Evolutionary conservation across 192 early-diverging fungal genomes (phyloP).

Genomic region (Martensiomyces pterosporus): DNA sequence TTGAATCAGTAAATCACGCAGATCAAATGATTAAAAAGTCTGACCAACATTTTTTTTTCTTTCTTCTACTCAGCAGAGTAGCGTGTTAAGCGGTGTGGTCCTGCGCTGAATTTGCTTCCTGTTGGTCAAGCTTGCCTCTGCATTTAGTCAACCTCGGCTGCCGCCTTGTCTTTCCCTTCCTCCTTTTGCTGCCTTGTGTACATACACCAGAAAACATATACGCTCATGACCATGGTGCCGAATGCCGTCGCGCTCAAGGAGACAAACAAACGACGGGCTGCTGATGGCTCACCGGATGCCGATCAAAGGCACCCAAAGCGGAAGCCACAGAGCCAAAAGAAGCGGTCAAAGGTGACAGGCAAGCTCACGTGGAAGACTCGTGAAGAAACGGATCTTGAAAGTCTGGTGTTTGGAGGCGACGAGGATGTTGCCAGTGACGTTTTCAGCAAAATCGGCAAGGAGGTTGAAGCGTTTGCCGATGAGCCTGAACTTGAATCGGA

Average conservation of each 20-base stretch:
- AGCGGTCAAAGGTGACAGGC: slow-evolving; percentile 6
- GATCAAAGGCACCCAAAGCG: background rate
- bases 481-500: slow-evolving; percentile 1
- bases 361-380: slow-evolving; percentile 51
- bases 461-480: background rate
- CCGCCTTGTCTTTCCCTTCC: too few relatives aligned
- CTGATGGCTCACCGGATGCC: background rate
- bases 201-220: background rate
- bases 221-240: background rate
- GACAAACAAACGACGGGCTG: background rate
- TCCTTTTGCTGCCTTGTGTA: too few relatives aligned
- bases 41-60: too few relatives aligned
- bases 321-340: background rate
- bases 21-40: too few relatives aligned
- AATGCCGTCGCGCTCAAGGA: background rate
- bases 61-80: too few relatives aligned
- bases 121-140: too few relatives aligned
- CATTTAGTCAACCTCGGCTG: background rate
- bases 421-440: slow-evolving; percentile 13
- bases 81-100: too few relatives aligned
- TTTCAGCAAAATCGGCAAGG: slow-evolving; percentile 18
- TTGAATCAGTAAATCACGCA: too few relatives aligned
- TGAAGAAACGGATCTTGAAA: slow-evolving; percentile 70
- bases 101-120: too few relatives aligned
- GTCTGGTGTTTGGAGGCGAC: slow-evolving; percentile 68